Conservation (phyloP, 345 rosid genomes). For the Boechera divaricarpa region DNA sequence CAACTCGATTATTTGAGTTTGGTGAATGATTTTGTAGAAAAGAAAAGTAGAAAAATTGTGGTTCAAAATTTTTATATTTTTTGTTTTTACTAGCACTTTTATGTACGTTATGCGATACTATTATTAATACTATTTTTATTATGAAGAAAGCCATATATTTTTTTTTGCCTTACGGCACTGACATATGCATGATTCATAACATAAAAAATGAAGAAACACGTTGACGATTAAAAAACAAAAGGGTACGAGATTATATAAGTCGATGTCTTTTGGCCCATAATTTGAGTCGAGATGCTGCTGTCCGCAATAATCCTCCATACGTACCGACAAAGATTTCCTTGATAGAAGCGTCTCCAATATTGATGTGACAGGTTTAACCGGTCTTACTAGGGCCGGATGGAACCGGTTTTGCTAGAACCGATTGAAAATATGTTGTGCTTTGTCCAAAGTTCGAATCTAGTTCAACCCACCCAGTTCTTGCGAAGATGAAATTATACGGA, state of each 20-base stretch:
- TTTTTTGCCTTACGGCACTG: too few species aligned
- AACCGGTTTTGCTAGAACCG: neutral
- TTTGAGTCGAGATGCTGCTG: slow-evolving; percentile 16
- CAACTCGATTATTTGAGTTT: too few species aligned
- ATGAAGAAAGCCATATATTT: too few species aligned
- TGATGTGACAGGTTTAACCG: neutral
- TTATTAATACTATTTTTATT: too few species aligned
- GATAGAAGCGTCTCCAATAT: neutral
- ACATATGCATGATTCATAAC: neutral
- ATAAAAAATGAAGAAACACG: neutral
- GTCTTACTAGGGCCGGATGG: neutral
- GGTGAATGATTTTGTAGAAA: too few species aligned
- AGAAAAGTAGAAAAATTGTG: too few species aligned
- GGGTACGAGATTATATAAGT: neutral
- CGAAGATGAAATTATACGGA: neutral
- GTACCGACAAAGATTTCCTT: slow-evolving; percentile 11
- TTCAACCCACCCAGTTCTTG: neutral
- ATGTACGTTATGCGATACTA: too few species aligned
- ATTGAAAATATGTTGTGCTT: neutral
- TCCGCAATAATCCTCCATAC: neutral
- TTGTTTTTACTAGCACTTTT: too few species aligned
- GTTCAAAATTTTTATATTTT: too few species aligned
- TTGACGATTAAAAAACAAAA: neutral
- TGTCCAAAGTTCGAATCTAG: neutral
- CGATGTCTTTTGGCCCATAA: slow-evolving; percentile 9